phyloP scores from a whole-genome alignment of 1,139 yeast genomes.

The Pichia kudriavzevii region DNA sequence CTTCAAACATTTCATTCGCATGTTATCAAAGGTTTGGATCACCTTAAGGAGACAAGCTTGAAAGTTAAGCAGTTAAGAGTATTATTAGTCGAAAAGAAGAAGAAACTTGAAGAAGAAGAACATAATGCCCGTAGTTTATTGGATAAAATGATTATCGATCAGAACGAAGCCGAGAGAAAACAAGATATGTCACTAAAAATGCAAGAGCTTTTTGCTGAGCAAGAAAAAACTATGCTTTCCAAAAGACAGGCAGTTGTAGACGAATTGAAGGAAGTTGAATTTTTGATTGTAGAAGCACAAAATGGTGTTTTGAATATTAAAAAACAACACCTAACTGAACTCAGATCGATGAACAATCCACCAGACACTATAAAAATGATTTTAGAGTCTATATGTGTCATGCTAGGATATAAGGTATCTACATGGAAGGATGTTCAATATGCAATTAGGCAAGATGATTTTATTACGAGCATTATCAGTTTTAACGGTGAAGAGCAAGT shows the following conservation, averaged over 20 bases:
- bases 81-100: slow-evolving; percentile 48
- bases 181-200: slow-evolving; percentile 80
- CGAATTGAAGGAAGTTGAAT: slow-evolving; percentile 72
- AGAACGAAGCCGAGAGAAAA: slow-evolving; percentile 87
- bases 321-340: slow-evolving; percentile 84
- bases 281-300: slow-evolving; percentile 78
- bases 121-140: slow-evolving; percentile 65
- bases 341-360: slow-evolving; percentile 85
- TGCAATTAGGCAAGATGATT: slow-evolving; percentile 79
- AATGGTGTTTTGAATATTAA: slow-evolving; percentile 84
- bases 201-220: slow-evolving; percentile 60
- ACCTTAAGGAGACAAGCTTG: slow-evolving; percentile 68
- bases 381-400: slow-evolving; percentile 78
- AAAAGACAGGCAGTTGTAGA: slow-evolving; percentile 49
- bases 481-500: slow-evolving; percentile 61
- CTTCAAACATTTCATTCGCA: slow-evolving; percentile 68
- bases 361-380: slow-evolving; percentile 84
- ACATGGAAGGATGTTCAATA: slow-evolving; percentile 82
- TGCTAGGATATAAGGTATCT: slow-evolving; percentile 63
- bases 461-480: slow-evolving; percentile 73
- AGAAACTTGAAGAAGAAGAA: slow-evolving; percentile 47
- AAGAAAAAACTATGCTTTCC: slow-evolving; percentile 53
- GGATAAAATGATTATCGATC: slow-evolving; percentile 74
- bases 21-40: slow-evolving; percentile 65
- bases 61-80: slow-evolving; percentile 57